Percentiles rank a stretch among this genome's conserved stretches.
These are phyloP conservation scores for Aspergillus funiculosus DNA, from an alignment of 495 filamentous ascomycete species.

Conservation along the genomic window DNA sequence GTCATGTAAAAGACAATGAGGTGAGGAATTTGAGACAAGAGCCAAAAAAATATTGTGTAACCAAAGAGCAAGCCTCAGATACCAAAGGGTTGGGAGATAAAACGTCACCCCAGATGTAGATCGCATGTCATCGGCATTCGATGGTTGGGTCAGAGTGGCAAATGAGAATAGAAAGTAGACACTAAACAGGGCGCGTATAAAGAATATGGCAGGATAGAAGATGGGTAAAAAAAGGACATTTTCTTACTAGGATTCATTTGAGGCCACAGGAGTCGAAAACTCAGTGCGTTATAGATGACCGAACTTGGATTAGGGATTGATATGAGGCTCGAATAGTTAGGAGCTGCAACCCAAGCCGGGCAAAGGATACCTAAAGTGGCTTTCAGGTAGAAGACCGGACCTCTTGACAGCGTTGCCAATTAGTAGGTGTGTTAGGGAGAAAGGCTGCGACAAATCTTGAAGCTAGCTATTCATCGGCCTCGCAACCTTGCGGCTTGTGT, in stretches of 20 bases:
- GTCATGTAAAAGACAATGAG: constrained; percentile 20
- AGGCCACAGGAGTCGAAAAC: constrained; percentile 1
- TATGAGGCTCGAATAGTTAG: constrained; percentile 10
- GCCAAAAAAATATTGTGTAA: constrained; percentile 17
- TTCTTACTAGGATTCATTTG: constrained; percentile 30
- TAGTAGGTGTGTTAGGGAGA: constrained; percentile 14
- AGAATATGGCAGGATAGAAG: constrained; percentile 5
- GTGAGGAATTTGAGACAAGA: constrained; percentile 10
- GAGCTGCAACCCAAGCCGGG: constrained; percentile 13
- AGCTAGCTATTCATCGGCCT: constrained; percentile 11
- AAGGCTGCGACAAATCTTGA: constrained; percentile 11
- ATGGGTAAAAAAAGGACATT: constrained; percentile 4
- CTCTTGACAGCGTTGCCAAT: constrained; percentile 11
- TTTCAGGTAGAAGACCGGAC: constrained; percentile 16
- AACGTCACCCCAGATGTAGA: constrained; percentile 23
- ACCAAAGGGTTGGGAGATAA: constrained; percentile 9
- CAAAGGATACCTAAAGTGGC: constrained; percentile 10
- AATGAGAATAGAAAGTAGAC: constrained; percentile 3
- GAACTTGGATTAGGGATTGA: constrained; percentile 2
- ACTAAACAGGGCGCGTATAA: constrained; percentile 10
- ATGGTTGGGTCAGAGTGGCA: constrained; percentile 12
- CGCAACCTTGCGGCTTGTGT: constrained; percentile 9
- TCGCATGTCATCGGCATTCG: constrained; percentile 18
- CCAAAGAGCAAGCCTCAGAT: constrained; percentile 14
- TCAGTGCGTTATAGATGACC: not conserved